A percentile compares a stretch with the other conserved stretches of the same genome.
These are phyloP conservation scores for Arabidopsis arenosa DNA, from an alignment of 345 rosid genomes.

Conservation along the genomic window DNA sequence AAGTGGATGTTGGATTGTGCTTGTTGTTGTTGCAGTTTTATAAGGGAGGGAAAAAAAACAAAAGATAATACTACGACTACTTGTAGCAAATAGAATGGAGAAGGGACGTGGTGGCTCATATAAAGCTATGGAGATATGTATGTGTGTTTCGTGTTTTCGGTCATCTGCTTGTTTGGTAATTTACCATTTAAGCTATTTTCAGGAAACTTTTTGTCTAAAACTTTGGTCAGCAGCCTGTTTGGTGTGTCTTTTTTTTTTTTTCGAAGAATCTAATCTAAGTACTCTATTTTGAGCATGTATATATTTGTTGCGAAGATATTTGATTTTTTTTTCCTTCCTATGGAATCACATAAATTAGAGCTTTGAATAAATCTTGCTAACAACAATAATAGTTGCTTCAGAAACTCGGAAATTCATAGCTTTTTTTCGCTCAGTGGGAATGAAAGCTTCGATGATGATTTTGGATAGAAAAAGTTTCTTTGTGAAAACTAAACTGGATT, in stretches of 20 bases:
- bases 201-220: slow-evolving; percentile 24
- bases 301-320: neutral
- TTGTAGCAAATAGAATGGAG: slow-evolving; percentile 20
- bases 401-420: neutral
- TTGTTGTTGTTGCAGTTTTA: slow-evolving; percentile 27
- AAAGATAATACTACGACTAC: slow-evolving; percentile 4
- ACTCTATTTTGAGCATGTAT: neutral
- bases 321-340: neutral
- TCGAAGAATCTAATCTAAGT: neutral
- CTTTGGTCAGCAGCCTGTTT: slow-evolving; percentile 40
- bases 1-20: slow-evolving; percentile 13
- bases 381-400: neutral
- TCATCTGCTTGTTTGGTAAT: slow-evolving; percentile 24
- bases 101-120: slow-evolving; percentile 18
- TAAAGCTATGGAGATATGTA: slow-evolving; percentile 5
- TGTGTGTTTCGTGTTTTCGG: neutral
- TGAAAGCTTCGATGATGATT: neutral
- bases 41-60: slow-evolving; percentile 23
- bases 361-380: slow-evolving; percentile 1
- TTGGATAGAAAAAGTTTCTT: neutral
- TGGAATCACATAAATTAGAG: neutral
- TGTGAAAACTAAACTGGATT: neutral
- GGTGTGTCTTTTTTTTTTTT: slow-evolving; percentile 14
- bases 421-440: neutral
- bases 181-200: neutral